These are phyloP conservation scores for Alternaria arbusti DNA, from an alignment of 2,329 filamentous ascomycete genomes.

Conservation along the genomic window DNA sequence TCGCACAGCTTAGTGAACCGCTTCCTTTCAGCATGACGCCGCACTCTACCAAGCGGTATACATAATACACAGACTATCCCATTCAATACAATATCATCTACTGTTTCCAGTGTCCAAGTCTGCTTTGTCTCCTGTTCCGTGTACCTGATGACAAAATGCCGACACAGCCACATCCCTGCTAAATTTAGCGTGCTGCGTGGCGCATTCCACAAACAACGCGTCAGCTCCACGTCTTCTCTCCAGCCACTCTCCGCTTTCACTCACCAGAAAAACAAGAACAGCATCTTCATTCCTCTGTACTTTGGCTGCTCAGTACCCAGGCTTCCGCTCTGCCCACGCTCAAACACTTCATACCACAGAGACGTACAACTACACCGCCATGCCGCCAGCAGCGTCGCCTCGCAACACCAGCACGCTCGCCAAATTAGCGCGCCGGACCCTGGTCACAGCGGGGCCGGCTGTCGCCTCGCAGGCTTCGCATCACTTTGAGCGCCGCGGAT, in stretches of 20 bases:
- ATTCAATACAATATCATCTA: neutral
- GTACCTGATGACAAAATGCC: neutral
- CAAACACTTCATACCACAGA: neutral
- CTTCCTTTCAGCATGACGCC: neutral
- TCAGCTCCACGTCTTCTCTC: constrained; percentile 18
- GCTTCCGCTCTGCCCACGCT: neutral
- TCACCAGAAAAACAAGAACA: neutral
- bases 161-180: constrained; percentile 20
- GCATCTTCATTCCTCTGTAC: neutral
- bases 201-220: constrained; percentile 28
- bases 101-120: neutral
- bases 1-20: neutral
- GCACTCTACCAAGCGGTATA: neutral
- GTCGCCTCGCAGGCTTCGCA: constrained; percentile 27
- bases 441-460: constrained; percentile 36
- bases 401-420: constrained; percentile 15
- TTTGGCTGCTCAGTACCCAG: neutral
- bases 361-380: constrained; percentile 8
- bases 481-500: constrained; percentile 58
- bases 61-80: neutral
- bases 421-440: constrained; percentile 34
- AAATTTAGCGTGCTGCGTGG: constrained; percentile 35
- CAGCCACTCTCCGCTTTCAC: constrained; percentile 6
- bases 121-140: neutral
- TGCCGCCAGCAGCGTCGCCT: constrained; percentile 32